phyloP scores from a whole-genome alignment of 2,329 filamentous ascomycete species.

The Neocucurbitaria cava region DNA sequence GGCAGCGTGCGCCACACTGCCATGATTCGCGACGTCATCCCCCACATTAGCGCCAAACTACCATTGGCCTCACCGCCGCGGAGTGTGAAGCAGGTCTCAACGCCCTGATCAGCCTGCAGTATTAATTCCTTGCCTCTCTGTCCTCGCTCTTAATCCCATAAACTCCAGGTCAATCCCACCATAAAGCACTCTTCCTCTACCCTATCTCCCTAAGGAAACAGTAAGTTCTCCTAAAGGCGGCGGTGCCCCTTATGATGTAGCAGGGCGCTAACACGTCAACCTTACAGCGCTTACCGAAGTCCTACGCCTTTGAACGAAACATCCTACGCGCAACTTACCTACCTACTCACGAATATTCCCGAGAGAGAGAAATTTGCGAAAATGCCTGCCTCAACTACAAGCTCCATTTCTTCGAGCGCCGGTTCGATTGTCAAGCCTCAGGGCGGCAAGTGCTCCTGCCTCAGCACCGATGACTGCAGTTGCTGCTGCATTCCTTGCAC shows the following conservation, averaged over 20 bases:
- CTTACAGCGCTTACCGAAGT: slow-evolving; percentile 10
- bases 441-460: slow-evolving; percentile 38
- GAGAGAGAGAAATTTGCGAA: neutral
- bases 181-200: neutral
- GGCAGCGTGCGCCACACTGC: slow-evolving; percentile 19
- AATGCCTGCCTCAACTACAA: slow-evolving; percentile 44
- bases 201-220: too few species aligned
- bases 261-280: slow-evolving; percentile 6
- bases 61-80: slow-evolving; percentile 18
- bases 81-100: slow-evolving; percentile 26
- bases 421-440: slow-evolving; percentile 46
- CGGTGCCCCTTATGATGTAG: neutral
- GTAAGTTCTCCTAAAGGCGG: neutral
- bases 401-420: slow-evolving; percentile 39
- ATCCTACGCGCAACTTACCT: neutral
- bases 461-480: slow-evolving; percentile 40
- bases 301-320: neutral
- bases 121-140: slow-evolving; percentile 18
- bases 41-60: slow-evolving; percentile 15
- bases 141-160: slow-evolving; percentile 1
- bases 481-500: slow-evolving; percentile 48
- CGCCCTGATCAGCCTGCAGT: slow-evolving; percentile 8
- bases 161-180: neutral
- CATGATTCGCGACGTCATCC: slow-evolving; percentile 35
- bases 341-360: too few species aligned